Conservation (phyloP, 352 stramenopile genomes). For the Phytophthora tentaculata region DNA sequence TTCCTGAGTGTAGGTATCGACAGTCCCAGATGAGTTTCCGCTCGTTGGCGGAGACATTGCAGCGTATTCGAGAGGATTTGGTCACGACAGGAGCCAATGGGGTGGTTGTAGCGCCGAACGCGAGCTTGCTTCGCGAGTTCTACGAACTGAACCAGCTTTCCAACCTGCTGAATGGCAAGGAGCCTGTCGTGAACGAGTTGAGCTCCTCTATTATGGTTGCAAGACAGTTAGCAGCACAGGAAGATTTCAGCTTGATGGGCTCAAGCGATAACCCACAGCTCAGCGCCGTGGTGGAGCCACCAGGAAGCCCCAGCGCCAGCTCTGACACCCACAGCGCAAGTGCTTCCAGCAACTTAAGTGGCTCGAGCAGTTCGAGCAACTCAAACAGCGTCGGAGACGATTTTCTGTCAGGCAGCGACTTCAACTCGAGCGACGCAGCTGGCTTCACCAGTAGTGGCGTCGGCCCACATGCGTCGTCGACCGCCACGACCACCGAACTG, state of each 20-base stretch:
- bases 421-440: conserved; percentile 28
- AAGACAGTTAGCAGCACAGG: conserved; percentile 29
- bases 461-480: conserved; percentile 36
- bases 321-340: conserved; percentile 1
- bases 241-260: conserved; percentile 21
- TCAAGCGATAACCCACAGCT: conserved; percentile 11
- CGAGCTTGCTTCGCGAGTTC: conserved; percentile 33
- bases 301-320: conserved; percentile 9
- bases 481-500: conserved; percentile 40
- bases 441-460: conserved; percentile 31
- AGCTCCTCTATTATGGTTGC: conserved; percentile 13
- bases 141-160: conserved; percentile 35
- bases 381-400: conserved; percentile 23
- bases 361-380: conserved; percentile 11
- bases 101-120: conserved; percentile 24
- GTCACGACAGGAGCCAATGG: neutral
- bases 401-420: conserved; percentile 17
- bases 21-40: conserved; percentile 36
- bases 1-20: conserved; percentile 43
- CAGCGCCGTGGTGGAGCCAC: conserved; percentile 10
- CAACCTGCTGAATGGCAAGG: conserved; percentile 24
- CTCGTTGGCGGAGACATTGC: conserved; percentile 40
- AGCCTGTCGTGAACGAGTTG: conserved; percentile 13
- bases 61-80: conserved; percentile 37
- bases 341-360: neutral